These are phyloP conservation scores for Pseudevernia furfuracea DNA, from an alignment of 495 filamentous ascomycete genomes.

Conservation along the genomic window DNA sequence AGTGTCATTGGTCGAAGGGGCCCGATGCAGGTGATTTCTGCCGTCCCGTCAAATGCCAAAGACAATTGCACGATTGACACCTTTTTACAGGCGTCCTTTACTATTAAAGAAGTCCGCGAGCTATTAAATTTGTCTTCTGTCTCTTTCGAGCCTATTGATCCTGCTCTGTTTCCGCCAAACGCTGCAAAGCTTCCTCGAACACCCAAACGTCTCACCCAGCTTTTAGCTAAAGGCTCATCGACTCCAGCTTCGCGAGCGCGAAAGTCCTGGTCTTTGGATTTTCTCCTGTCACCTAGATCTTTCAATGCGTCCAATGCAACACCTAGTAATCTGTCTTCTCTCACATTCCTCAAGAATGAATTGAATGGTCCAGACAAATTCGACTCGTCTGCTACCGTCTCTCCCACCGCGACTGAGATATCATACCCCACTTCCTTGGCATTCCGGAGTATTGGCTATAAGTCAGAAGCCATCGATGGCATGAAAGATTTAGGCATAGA, in stretches of 20 bases:
- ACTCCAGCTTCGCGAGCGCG: slow-evolving; percentile 37
- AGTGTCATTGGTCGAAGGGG: slow-evolving; percentile 80
- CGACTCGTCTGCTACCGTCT: slow-evolving; percentile 36
- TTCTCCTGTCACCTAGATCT: slow-evolving; percentile 64
- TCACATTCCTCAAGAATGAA: slow-evolving; percentile 60
- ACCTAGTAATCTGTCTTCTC: slow-evolving; percentile 44
- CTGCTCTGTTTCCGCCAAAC: slow-evolving; percentile 52
- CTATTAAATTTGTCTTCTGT: slow-evolving; percentile 70
- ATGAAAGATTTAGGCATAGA: slow-evolving; percentile 68
- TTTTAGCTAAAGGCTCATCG: slow-evolving; percentile 65
- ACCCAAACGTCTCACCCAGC: slow-evolving; percentile 66
- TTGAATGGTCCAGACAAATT: slow-evolving; percentile 42
- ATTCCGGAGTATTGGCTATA: slow-evolving; percentile 91
- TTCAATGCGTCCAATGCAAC: slow-evolving; percentile 49
- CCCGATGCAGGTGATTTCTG: slow-evolving; percentile 60
- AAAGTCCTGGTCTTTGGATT: slow-evolving; percentile 78
- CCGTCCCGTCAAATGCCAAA: background rate
- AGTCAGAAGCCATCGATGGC: slow-evolving; percentile 66
- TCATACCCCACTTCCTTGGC: slow-evolving; percentile 57
- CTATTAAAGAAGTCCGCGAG: slow-evolving; percentile 87
- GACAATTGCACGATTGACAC: slow-evolving; percentile 6
- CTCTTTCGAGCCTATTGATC: slow-evolving; percentile 60
- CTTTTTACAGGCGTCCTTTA: slow-evolving; percentile 65
- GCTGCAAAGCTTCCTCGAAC: slow-evolving; percentile 60
- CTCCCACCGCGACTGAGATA: slow-evolving; percentile 44